phyloP scores from a whole-genome alignment of 139 green algal genomes.

The Volvox reticuliferus region DNA sequence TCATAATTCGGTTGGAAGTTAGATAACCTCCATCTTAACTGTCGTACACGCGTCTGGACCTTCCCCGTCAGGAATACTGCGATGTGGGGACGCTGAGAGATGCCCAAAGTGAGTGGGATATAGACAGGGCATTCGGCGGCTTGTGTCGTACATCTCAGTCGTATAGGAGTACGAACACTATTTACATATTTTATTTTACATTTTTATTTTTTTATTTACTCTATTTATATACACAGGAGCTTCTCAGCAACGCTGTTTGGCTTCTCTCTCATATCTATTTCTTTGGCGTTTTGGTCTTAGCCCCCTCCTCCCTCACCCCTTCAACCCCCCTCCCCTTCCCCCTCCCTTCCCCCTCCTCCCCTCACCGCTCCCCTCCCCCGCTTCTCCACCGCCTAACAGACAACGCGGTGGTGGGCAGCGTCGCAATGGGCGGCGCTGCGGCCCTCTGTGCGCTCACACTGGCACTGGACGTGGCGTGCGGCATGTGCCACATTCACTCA shows the following conservation, averaged over 20 bases:
- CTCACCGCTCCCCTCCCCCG: neutral
- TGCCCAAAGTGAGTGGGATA: slow-evolving; percentile 4
- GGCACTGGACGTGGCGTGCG: slow-evolving; percentile 32
- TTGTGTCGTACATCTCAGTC: too few species aligned
- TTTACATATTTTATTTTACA: too few species aligned
- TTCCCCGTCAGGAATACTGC: slow-evolving; percentile 33
- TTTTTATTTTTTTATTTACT: too few species aligned
- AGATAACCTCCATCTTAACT: too few species aligned
- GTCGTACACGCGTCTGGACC: too few species aligned
- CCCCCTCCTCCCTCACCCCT: neutral
- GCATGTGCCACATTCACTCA: slow-evolving; percentile 35
- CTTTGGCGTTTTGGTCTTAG: neutral
- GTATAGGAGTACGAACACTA: too few species aligned
- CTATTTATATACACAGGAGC: too few species aligned
- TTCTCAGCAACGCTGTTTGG: too few species aligned
- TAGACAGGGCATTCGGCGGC: too few species aligned
- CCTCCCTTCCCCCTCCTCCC: neutral
- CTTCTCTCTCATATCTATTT: neutral
- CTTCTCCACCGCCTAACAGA: neutral
- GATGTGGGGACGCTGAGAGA: slow-evolving; percentile 36
- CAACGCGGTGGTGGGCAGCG: slow-evolving; percentile 17
- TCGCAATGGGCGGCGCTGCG: neutral
- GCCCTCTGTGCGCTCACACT: slow-evolving; percentile 32
- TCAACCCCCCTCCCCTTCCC: neutral
- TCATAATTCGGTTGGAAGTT: too few species aligned